Evolutionary conservation across 2,329 filamentous ascomycete species (phyloP).

Genomic region (Stenocarpella maydis): DNA sequence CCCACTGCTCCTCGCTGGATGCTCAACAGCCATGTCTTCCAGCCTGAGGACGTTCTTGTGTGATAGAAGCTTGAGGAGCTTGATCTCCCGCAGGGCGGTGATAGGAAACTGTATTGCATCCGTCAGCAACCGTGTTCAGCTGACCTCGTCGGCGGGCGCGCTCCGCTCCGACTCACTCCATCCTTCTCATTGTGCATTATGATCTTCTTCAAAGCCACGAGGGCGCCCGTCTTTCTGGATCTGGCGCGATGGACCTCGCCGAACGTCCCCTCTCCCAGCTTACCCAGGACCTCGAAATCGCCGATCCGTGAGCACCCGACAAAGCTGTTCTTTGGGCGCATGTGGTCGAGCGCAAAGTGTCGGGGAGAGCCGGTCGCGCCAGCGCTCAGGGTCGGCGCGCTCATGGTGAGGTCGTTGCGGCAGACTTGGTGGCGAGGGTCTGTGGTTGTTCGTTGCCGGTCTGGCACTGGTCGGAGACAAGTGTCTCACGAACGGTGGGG

Average conservation of each 20-base stretch:
- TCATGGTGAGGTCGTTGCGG: constrained; percentile 37
- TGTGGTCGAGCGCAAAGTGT: constrained; percentile 64
- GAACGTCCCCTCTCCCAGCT: constrained; percentile 95
- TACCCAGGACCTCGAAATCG: constrained; percentile 81
- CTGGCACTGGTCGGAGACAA: not conserved
- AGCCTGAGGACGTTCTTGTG: constrained; percentile 87
- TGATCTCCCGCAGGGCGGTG: constrained; percentile 95
- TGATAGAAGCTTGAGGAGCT: constrained; percentile 92
- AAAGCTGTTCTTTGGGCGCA: constrained; percentile 69
- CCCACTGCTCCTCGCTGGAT: constrained; percentile 67
- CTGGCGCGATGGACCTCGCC: constrained; percentile 93
- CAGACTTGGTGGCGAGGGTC: not conserved
- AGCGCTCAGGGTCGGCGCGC: constrained; percentile 34
- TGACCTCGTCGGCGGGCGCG: constrained; percentile 10
- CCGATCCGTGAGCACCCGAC: constrained; percentile 83
- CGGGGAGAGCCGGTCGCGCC: constrained; percentile 55
- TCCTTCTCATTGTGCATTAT: constrained; percentile 99
- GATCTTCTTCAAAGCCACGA: constrained; percentile 96
- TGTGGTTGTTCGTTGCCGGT: not conserved
- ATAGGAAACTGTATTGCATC: constrained; percentile 78
- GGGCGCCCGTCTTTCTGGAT: constrained; percentile 74
- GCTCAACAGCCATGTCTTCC: constrained; percentile 96
- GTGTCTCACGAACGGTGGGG: not conserved
- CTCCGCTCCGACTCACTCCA: constrained; percentile 65
- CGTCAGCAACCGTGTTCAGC: constrained; percentile 29